Evolutionary conservation across 2,329 filamentous ascomycete genomes (phyloP), one percentile per base, ranked within the genome.

Genomic region (Macrophomina phaseolina): DNA sequence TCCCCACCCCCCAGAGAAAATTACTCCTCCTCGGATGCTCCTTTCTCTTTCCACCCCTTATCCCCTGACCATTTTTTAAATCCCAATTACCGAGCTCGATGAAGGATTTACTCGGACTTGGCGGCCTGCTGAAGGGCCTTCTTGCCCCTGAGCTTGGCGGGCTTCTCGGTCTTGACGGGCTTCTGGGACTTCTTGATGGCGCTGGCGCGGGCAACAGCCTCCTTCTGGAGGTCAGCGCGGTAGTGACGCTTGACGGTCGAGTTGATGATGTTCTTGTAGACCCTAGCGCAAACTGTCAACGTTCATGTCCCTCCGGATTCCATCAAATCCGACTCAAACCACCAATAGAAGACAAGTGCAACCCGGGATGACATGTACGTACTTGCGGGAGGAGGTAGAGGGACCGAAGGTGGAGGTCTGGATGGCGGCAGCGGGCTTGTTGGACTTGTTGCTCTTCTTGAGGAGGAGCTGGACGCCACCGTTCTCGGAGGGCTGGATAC

Each of bases 191-290:
- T 85, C 81, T 90, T 91, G 85, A 97, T 87, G 77, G 93, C 93
- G 77, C 90, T 93, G 79, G 91, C 93, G 78, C 95, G 92, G 82
- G 93, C 85, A 77, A 98, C 90, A 75, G 94, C 94, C 76, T 83
- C 81, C 69, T 78, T 75, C 73, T 82, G 80, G 70, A 85, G 78
- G 74, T 85, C 83, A 52, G 79, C 71, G 69, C 83, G 92, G 90
- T 98, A 99, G 79, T 90, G 88, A 80, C 87, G 87, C 89, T 93
- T 93, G 81, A 93, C 91, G 75, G 90, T 89, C 80, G 86, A 85
- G 85, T 88, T 91, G 84, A 93, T 93, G 80, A 98, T 89, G 76
- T 87, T 87, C 85, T 91, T 92, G 90, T 94, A 98, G 84, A 91
- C 90, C 88, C 93, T 95, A 62, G 30, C 58, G 72, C 61, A 71